Conservation (phyloP, 768 basidiomycete species). For the Amanita brunnescens region DNA sequence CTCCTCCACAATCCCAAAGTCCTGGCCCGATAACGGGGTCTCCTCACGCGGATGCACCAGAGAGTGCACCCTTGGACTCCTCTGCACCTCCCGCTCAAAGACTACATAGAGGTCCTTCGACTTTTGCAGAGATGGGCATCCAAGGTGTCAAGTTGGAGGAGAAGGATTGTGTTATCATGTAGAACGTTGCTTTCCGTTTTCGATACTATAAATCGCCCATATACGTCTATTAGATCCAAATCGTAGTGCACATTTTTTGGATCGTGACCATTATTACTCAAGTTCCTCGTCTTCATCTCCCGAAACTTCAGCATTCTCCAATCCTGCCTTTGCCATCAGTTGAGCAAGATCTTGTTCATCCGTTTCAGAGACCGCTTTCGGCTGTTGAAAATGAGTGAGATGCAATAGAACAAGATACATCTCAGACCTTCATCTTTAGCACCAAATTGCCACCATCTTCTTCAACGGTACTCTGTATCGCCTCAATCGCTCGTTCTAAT, state of each 20-base stretch:
- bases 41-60: no score
- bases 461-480: constrained; percentile 80
- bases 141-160: constrained; percentile 68
- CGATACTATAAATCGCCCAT: no score
- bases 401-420: neutral
- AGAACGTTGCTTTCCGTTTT: no score
- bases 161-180: constrained; percentile 88
- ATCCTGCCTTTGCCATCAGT: constrained; percentile 90
- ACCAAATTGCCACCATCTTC: constrained; percentile 77
- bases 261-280: neutral
- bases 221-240: no score
- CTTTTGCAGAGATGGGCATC: constrained; percentile 94
- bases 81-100: neutral
- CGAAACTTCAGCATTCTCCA: constrained; percentile 93
- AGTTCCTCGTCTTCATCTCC: constrained; percentile 87
- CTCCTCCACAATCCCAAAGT: neutral
- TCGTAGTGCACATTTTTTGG: no score
- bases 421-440: constrained; percentile 89
- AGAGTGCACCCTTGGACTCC: neutral
- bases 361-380: constrained; percentile 94
- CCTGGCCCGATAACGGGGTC: neutral
- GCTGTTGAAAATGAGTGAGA: constrained; percentile 35
- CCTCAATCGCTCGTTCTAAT: constrained; percentile 88
- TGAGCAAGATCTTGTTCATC: constrained; percentile 97
- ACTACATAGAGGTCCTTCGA: constrained; percentile 43